Conservation (phyloP, 805 yeast genomes). For the Candida maesae region DNA sequence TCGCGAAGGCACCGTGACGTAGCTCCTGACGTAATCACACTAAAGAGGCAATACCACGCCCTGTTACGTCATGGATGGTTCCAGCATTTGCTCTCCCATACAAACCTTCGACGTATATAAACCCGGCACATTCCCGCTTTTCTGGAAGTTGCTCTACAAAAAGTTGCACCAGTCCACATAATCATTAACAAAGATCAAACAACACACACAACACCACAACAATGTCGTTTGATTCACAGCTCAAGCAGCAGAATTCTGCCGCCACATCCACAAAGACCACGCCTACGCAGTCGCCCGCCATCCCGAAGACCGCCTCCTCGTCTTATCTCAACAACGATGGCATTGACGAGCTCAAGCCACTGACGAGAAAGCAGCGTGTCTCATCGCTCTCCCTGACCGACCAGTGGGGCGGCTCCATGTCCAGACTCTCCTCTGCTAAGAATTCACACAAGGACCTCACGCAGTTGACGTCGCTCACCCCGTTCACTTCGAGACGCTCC, state of each 20-base stretch:
- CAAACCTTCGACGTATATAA: slow-evolving; percentile 1
- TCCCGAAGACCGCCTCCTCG: slow-evolving; percentile 40
- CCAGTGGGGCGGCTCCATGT: slow-evolving; percentile 52
- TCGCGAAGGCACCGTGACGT: background rate
- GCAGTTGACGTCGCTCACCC: slow-evolving; percentile 19
- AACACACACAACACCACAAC: no score
- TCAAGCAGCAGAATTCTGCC: slow-evolving; percentile 3
- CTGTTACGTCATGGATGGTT: slow-evolving; percentile 1
- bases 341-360: slow-evolving; percentile 62
- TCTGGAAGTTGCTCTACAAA: background rate
- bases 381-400: slow-evolving; percentile 67
- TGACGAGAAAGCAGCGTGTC: slow-evolving; percentile 56
- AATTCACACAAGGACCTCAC: slow-evolving; percentile 28
- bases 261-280: slow-evolving; percentile 21
- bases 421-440: slow-evolving; percentile 26
- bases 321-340: slow-evolving; percentile 73
- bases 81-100: slow-evolving; percentile 1
- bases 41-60: slow-evolving; percentile 2
- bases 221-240: slow-evolving; percentile 13
- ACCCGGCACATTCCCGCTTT: background rate
- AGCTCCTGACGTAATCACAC: slow-evolving; percentile 5
- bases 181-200: background rate
- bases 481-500: slow-evolving; percentile 19
- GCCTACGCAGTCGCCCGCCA: slow-evolving; percentile 15
- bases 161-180: no score